These are phyloP conservation scores for Leptographium procerum DNA, from an alignment of 2,329 filamentous ascomycete species.

Conservation along the genomic window DNA sequence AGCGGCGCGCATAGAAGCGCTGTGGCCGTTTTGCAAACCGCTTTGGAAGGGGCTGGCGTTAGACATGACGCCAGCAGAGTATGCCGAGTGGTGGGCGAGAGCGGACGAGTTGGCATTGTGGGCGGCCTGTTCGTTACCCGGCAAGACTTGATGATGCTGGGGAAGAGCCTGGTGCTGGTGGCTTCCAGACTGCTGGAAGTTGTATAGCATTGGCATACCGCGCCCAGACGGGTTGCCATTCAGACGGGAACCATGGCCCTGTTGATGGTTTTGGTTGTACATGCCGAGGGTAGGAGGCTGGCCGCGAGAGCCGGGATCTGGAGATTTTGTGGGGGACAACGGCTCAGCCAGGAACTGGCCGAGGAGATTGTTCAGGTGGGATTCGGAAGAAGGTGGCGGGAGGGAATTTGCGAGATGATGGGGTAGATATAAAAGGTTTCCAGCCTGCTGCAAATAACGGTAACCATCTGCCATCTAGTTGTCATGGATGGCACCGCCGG, in stretches of 20 bases:
- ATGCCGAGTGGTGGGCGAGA: constrained; percentile 50
- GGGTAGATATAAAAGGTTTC: constrained; percentile 47
- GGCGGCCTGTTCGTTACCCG: constrained; percentile 42
- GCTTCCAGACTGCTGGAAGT: constrained; percentile 51
- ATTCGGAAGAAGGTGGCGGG: constrained; percentile 10
- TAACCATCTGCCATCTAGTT: constrained; percentile 61
- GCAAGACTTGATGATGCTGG: constrained; percentile 50
- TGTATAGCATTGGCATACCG: constrained; percentile 55
- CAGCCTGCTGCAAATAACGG: constrained; percentile 48
- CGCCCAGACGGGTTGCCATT: constrained; percentile 57
- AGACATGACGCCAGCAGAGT: constrained; percentile 50
- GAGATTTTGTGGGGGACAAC: constrained; percentile 17
- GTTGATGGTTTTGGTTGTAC: constrained; percentile 63
- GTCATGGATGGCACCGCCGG: constrained; percentile 17
- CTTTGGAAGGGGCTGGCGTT: constrained; percentile 50
- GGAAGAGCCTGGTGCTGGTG: constrained; percentile 53
- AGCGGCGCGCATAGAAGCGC: constrained; percentile 17
- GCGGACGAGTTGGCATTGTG: constrained; percentile 43
- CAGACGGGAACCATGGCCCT: constrained; percentile 64
- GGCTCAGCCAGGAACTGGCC: constrained; percentile 21
- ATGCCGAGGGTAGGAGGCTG: constrained; percentile 38
- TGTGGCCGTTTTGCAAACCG: constrained; percentile 43
- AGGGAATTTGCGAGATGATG: constrained; percentile 32
- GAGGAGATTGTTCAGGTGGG: constrained; percentile 22
- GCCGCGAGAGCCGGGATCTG: constrained; percentile 18